A percentile compares a stretch with the other conserved stretches of the same genome.
phyloP scores from a whole-genome alignment of 2,329 filamentous ascomycete species.

The Aspergillus fumigatiaffinis region DNA sequence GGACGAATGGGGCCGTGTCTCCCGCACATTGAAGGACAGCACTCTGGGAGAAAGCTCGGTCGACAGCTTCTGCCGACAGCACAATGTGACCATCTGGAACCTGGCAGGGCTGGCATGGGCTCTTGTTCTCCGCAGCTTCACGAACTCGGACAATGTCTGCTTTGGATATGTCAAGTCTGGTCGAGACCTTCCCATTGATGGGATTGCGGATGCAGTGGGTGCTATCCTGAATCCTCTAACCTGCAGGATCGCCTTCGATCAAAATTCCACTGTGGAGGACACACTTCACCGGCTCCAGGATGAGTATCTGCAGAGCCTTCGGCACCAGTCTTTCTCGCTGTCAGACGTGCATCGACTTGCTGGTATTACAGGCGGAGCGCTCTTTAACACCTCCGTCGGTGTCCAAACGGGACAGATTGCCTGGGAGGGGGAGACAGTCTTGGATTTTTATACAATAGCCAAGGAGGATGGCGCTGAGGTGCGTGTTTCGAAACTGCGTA shows the following conservation, averaged over 20 bases:
- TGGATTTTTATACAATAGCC: neutral
- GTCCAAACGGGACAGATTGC: neutral
- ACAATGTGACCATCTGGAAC: slow-evolving; percentile 21
- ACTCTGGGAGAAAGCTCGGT: neutral
- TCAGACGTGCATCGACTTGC: neutral
- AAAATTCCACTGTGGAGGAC: neutral
- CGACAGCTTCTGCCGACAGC: neutral
- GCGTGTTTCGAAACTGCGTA: neutral
- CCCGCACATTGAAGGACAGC: neutral
- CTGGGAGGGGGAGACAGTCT: neutral
- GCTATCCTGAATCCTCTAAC: neutral
- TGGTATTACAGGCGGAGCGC: neutral
- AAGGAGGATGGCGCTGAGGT: neutral
- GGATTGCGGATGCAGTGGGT: slow-evolving; percentile 35
- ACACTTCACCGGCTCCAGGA: neutral
- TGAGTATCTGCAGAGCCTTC: neutral
- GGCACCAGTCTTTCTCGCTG: neutral
- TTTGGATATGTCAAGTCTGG: slow-evolving; percentile 41
- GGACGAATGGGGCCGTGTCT: neutral
- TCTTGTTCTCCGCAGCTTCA: slow-evolving; percentile 32
- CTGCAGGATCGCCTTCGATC: neutral
- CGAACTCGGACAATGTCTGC: slow-evolving; percentile 33
- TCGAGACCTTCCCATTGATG: slow-evolving; percentile 31
- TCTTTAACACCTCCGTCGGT: neutral
- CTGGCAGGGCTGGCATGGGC: slow-evolving; percentile 39